Base-by-base conservation (phyloP, 1,284 basidiomycete species). In the Vanrija pseudolonga region DNA sequence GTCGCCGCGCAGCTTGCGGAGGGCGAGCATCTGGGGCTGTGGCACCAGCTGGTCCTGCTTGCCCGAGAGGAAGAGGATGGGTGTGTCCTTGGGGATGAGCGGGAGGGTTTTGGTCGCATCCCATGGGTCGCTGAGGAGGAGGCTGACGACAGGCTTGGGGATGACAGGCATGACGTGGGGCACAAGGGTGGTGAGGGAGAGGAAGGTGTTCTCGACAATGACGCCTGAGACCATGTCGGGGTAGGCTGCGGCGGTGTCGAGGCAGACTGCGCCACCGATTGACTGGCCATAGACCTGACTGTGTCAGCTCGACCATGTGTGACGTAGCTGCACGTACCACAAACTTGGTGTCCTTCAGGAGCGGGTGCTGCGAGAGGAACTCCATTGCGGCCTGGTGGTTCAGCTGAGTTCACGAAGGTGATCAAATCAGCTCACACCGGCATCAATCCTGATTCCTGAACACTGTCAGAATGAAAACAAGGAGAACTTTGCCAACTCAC, bases 131-230 rank as follows among this genome's bases (percentile, higher is more conserved):
- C 64, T 69, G 11, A 75, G 59, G 7, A 76, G 63, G 15, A 66
- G 59, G 15, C 66, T 67, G 36, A 76, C 62, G 37, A 75, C 56
- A 48, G 72, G 82, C 0, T 85, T 86, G 0, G 84, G 81, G 24
- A 96, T 82, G 19, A 85, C 75, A 1, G 95, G 94, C 24, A 97
- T 78, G 17, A 90, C 84, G 59, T 84, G 80, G 0, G 94, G 93
- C 19, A 95, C 84, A 22, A 95, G 83, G 41, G 79, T 80, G 4
- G 86, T 86, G 39, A 95, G 82, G 15, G 88, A 90, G 37, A 86
- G 82, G 72, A 95, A 94, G 0, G 92, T 94, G 75, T 98, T 98
- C 77, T 98, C 94, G 51, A 98, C 80, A 50, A 97, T 84, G n/a
- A 74, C 55, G 8, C 69, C 75, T 22, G 71, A 67, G 28, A 73